Percentiles rank a stretch among this genome's conserved stretches.
These are phyloP conservation scores for Clavulina sp. DNA, from an alignment of 768 basidiomycete genomes.

Conservation along the genomic window DNA sequence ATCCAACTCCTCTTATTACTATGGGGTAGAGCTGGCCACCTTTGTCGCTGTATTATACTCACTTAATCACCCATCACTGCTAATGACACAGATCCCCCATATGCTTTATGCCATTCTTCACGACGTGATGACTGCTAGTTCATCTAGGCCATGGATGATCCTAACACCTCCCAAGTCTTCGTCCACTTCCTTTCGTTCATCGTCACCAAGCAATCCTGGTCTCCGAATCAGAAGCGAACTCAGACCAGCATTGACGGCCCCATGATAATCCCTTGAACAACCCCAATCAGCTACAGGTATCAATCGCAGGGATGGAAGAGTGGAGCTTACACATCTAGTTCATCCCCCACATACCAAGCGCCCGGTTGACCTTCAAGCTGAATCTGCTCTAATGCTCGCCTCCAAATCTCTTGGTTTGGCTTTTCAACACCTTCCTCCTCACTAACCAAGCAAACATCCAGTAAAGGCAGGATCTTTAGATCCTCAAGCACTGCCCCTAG, in stretches of 20 bases:
- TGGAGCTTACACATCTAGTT: slow-evolving; percentile 36
- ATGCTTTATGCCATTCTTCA: too few species aligned
- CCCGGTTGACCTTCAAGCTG: slow-evolving; percentile 23
- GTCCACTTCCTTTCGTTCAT: not conserved
- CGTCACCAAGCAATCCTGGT: slow-evolving; percentile 15
- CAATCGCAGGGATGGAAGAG: not conserved
- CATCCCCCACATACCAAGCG: slow-evolving; percentile 61
- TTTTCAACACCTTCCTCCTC: slow-evolving; percentile 56
- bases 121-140: not conserved
- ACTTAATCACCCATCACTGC: too few species aligned
- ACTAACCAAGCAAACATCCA: slow-evolving; percentile 46
- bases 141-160: not conserved
- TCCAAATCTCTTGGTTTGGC: slow-evolving; percentile 42
- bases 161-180: not conserved
- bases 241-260: slow-evolving; percentile 38
- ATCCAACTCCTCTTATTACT: too few species aligned
- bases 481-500: slow-evolving; percentile 36
- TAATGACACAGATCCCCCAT: too few species aligned
- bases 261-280: slow-evolving; percentile 45
- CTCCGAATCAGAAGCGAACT: slow-evolving; percentile 41
- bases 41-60: too few species aligned
- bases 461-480: slow-evolving; percentile 31
- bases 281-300: not conserved
- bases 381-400: slow-evolving; percentile 23
- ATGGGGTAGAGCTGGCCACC: too few species aligned